These are phyloP conservation scores for Podaxis pistillaris DNA, from an alignment of 768 basidiomycete genomes.

Conservation along the genomic window DNA sequence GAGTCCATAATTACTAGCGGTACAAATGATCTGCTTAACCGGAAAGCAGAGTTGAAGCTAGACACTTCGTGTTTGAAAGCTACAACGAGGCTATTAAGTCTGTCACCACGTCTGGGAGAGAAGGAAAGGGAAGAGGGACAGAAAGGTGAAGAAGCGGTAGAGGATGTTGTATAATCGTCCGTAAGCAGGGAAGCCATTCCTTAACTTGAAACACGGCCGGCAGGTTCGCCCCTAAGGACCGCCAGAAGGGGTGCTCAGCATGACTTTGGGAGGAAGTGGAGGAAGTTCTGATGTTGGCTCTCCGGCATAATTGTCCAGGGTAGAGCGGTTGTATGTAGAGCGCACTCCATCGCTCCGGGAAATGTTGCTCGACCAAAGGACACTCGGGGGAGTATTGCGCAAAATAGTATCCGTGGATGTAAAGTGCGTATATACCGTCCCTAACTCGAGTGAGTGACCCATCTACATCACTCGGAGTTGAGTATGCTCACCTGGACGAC, in stretches of 20 bases:
- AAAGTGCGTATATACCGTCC: constrained; percentile 33
- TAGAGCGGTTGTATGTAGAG: constrained; percentile 12
- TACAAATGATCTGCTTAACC: too few species aligned
- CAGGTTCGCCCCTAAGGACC: background rate
- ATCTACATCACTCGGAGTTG: background rate
- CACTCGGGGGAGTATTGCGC: constrained; percentile 24
- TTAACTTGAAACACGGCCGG: too few species aligned
- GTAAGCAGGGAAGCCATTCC: too few species aligned
- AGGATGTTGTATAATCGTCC: too few species aligned
- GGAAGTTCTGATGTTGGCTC: constrained; percentile 16
- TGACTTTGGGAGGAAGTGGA: constrained; percentile 25
- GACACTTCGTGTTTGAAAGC: too few species aligned
- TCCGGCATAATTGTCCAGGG: background rate
- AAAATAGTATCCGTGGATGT: constrained; percentile 36
- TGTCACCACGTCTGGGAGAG: too few species aligned
- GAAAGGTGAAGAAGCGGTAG: too few species aligned
- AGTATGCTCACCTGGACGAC: constrained; percentile 23
- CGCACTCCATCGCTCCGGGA: constrained; percentile 20
- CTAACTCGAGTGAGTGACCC: constrained; percentile 15
- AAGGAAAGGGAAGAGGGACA: too few species aligned
- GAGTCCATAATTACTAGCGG: too few species aligned
- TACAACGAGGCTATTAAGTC: too few species aligned
- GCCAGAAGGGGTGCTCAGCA: background rate
- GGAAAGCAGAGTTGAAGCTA: too few species aligned
- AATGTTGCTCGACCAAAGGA: constrained; percentile 28